A percentile compares a stretch with the other conserved stretches of the same genome.
Evolutionary conservation across 2,329 filamentous ascomycete genomes (phyloP).

Genomic region (Venturia asperata): DNA sequence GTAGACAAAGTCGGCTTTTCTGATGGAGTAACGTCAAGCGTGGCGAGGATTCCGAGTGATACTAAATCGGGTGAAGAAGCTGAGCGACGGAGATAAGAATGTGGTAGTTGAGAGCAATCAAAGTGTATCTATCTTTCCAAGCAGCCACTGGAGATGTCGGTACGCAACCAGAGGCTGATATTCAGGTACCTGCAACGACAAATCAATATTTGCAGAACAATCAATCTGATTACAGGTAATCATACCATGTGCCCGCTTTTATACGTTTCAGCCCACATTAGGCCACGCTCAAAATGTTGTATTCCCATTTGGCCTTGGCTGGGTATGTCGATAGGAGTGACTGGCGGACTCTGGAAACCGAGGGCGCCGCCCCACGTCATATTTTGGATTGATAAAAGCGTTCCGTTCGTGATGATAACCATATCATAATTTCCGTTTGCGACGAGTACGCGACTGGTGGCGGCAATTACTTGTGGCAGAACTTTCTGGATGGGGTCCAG

Average conservation of each 20-base stretch:
- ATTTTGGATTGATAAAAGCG: conserved; percentile 23
- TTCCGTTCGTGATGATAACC: conserved; percentile 21
- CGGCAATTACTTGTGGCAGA: conserved; percentile 22
- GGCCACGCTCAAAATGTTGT: conserved; percentile 32
- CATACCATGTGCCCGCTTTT: conserved; percentile 30
- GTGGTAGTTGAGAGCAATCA: no score
- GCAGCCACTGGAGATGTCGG: no score
- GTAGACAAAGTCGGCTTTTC: no score
- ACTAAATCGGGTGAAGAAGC: no score
- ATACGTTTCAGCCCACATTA: conserved; percentile 35
- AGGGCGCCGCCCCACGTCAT: conserved; percentile 23
- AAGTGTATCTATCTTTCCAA: no score
- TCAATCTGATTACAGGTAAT: no score
- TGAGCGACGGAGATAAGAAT: no score
- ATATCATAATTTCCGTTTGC: conserved; percentile 21
- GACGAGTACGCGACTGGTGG: conserved; percentile 21
- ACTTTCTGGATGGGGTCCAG: conserved; percentile 23
- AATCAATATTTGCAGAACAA: background rate
- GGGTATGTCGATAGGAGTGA: conserved; percentile 20
- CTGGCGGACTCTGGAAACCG: conserved; percentile 22
- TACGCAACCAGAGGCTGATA: conserved; percentile 31
- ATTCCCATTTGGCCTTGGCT: conserved; percentile 15
- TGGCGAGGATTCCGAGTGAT: no score
- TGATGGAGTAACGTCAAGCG: no score
- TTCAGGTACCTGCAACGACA: conserved; percentile 25